Percentiles rank a stretch among this genome's conserved stretches.
Conservation (phyloP, 768 basidiomycete genomes). For the Chalciporus pseudorubinellus region DNA sequence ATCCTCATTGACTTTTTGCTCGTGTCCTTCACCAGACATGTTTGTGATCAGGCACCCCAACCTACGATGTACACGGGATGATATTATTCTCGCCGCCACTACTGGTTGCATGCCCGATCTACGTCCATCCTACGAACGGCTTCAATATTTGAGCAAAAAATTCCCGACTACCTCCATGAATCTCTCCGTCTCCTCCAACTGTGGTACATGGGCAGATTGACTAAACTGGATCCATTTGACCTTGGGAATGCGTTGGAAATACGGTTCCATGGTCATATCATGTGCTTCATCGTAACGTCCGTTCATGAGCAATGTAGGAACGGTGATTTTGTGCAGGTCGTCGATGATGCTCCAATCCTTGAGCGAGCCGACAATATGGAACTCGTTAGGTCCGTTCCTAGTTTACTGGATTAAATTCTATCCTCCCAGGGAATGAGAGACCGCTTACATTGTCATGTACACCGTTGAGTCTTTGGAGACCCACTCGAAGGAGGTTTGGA, state of each 20-base stretch:
- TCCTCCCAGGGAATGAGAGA: not conserved
- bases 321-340: conserved; percentile 32
- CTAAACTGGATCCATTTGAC: conserved; percentile 39
- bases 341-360: conserved; percentile 36
- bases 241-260: conserved; percentile 31
- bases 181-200: conserved; percentile 37
- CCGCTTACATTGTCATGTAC: conserved; percentile 43
- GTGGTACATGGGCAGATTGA: conserved; percentile 35
- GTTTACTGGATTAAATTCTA: conserved; percentile 1
- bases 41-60: not conserved
- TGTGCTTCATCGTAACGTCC: conserved; percentile 38
- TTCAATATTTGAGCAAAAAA: conserved; percentile 26
- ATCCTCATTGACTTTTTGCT: not conserved
- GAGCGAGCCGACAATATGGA: conserved; percentile 33
- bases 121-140: not conserved
- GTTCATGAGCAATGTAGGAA: conserved; percentile 36
- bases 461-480: conserved; percentile 47
- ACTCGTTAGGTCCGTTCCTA: conserved; percentile 43
- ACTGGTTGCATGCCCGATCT: not conserved
- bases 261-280: conserved; percentile 34
- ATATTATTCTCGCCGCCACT: not conserved
- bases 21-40: not conserved
- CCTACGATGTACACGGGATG: not conserved
- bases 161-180: conserved; percentile 33
- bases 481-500: conserved; percentile 32